Percentiles rank a stretch among this genome's conserved stretches.
Evolutionary conservation across 768 basidiomycete genomes (phyloP).

Genomic region (Gelatoporia subvermispora): DNA sequence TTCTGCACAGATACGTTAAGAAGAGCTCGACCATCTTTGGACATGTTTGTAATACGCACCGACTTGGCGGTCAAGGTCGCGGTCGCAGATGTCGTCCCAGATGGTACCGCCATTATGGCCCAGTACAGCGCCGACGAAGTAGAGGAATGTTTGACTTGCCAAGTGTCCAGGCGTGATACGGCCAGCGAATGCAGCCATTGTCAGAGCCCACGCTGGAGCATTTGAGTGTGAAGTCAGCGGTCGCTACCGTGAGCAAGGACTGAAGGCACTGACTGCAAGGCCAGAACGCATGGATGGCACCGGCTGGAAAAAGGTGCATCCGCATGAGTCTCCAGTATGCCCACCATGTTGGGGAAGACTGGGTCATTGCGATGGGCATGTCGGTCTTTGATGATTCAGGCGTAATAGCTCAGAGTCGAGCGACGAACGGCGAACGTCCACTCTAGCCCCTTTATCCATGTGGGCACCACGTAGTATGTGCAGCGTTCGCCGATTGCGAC

Average conservation of each 20-base stretch:
- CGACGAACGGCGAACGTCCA: too few species aligned
- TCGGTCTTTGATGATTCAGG: too few species aligned
- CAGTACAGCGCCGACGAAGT: conserved; percentile 3
- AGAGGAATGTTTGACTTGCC: conserved; percentile 1
- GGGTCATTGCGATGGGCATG: too few species aligned
- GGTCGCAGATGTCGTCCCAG: conserved; percentile 23
- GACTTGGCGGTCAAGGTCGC: conserved; percentile 29
- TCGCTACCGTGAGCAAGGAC: neutral
- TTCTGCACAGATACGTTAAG: conserved; percentile 14
- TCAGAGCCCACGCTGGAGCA: conserved; percentile 16
- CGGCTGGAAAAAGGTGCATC: neutral
- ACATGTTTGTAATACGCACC: too few species aligned
- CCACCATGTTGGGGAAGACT: neutral
- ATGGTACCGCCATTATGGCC: conserved; percentile 21
- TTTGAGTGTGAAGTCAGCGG: neutral
- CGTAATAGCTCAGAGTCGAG: too few species aligned
- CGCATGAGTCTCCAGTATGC: neutral
- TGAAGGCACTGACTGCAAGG: neutral
- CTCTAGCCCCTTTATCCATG: too few species aligned
- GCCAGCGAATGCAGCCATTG: conserved; percentile 14
- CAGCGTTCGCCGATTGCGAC: too few species aligned
- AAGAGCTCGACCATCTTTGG: too few species aligned
- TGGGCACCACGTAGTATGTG: too few species aligned
- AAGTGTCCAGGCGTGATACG: conserved; percentile 5
- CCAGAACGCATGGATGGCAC: neutral